Evolutionary conservation across 805 yeast genomes (phyloP), one percentile per base, ranked within the genome.

Genomic region (Grigorovia yakushimaensis): DNA sequence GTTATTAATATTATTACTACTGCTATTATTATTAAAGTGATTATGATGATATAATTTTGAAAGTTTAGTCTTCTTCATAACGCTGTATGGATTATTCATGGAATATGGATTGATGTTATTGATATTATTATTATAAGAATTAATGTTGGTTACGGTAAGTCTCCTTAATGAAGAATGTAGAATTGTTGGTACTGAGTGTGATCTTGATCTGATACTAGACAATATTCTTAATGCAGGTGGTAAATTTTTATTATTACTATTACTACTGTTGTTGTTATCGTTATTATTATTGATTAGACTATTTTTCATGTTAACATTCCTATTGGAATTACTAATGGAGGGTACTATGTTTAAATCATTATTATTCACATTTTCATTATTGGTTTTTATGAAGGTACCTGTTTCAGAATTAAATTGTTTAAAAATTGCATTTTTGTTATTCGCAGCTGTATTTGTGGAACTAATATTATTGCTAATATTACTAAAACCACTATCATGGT

Each of bases 101-200:
- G 44, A 37, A 41, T 39, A 46, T 11, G 39, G 40, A 27, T 38
- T 43, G 30, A 10, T 40, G 4, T 24, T 43, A 24, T 41, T 51
- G 42, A 35, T 52, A 41, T 39, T 47, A 20, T 24, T 42, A 42
- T 43, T 51, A 39, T 39, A 24, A 23, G 35, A 15, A 15, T 38
- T 27, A 13, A 33, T 35, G 18, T 44, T 30, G 17, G 44, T 47
- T n/a, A 59, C 42, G 4, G 62, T 46, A 35, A 58, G 43, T 45
- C 58, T 57, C 43, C 59, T 55, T 17, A 62, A 47, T 3, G 67
- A 62, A 5, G 67, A 63, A 54, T 62, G 67, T 46, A 61, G 47
- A 20, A 62, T 62, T 8, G 63, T 59, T 17, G 67, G 67, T 8
- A 63, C 62, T 10, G 67, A 63, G 45, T 60, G 60, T n/a, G 67